Evolutionary conservation across 2,329 filamentous ascomycete species (phyloP).

Genomic region (Paracorniculantispora psalliotae): DNA sequence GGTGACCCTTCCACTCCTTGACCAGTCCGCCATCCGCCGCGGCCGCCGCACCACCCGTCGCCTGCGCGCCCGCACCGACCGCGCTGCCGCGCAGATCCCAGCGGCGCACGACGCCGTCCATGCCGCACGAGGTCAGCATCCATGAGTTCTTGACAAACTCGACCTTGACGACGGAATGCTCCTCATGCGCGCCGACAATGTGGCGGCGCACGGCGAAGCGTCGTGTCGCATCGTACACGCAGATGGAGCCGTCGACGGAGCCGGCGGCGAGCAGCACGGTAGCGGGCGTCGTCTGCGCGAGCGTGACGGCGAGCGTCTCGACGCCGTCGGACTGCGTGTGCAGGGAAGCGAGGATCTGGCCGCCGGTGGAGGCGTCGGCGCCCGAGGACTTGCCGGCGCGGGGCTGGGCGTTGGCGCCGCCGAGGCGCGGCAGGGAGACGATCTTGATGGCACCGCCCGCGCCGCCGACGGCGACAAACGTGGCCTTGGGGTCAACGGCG

Average conservation of each 20-base stretch:
- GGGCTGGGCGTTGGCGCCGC: slow-evolving; percentile 19
- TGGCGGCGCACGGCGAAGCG: slow-evolving; percentile 82
- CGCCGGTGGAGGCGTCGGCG: slow-evolving; percentile 37
- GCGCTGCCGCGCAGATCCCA: slow-evolving; percentile 70
- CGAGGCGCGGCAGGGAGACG: slow-evolving; percentile 70
- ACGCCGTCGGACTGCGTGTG: slow-evolving; percentile 72
- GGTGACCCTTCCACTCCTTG: slow-evolving; percentile 86
- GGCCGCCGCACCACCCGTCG: slow-evolving; percentile 19
- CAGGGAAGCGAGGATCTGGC: slow-evolving; percentile 72
- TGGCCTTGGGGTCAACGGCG: slow-evolving; percentile 72
- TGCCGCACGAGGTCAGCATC: slow-evolving; percentile 80
- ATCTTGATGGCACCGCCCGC: slow-evolving; percentile 82
- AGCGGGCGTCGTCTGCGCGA: slow-evolving; percentile 36
- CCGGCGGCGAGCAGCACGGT: slow-evolving; percentile 57
- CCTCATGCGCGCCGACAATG: slow-evolving; percentile 77
- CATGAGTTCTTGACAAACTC: slow-evolving; percentile 70
- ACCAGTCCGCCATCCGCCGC: slow-evolving; percentile 60
- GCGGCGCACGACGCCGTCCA: slow-evolving; percentile 83
- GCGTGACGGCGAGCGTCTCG: slow-evolving; percentile 65
- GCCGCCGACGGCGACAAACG: slow-evolving; percentile 80
- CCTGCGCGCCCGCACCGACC: slow-evolving; percentile 23
- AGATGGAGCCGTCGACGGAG: slow-evolving; percentile 72
- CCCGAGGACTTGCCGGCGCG: slow-evolving; percentile 14
- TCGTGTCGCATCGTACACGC: slow-evolving; percentile 79
- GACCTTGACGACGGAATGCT: slow-evolving; percentile 87